Evolutionary conservation across 2,329 filamentous ascomycete genomes (phyloP).

Genomic region (Verticillium nonalfalfae): DNA sequence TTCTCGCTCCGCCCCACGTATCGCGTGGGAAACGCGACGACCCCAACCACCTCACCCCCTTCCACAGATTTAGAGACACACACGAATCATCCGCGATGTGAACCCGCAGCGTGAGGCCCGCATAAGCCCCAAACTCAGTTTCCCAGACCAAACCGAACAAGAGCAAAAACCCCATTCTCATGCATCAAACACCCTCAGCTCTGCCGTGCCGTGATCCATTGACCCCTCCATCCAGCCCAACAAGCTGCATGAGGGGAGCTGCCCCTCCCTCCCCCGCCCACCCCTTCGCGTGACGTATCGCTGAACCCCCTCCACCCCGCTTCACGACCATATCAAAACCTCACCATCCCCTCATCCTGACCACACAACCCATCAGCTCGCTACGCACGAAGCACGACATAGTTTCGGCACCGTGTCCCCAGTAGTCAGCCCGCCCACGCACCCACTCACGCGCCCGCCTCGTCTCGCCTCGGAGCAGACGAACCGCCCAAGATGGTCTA

Average conservation of each 20-base stretch:
- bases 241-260: no score
- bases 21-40: not conserved
- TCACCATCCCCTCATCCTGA: not conserved
- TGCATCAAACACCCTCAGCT: not conserved
- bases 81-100: not conserved
- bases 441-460: no score
- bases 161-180: not conserved
- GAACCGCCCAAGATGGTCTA: constrained; percentile 53
- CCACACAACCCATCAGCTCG: not conserved
- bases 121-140: not conserved
- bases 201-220: no score
- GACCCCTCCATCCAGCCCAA: no score
- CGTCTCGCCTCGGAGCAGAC: not conserved
- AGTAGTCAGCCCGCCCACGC: no score
- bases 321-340: not conserved
- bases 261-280: not conserved
- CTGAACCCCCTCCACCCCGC: not conserved
- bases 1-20: not conserved
- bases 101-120: not conserved
- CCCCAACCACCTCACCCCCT: not conserved
- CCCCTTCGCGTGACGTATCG: not conserved
- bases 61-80: not conserved
- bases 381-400: not conserved
- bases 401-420: not conserved
- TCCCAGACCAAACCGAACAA: not conserved